Evolutionary conservation across 129 eudicot species (phyloP), one percentile per base, ranked within the genome.

Genomic region (Lonicera japonica): DNA sequence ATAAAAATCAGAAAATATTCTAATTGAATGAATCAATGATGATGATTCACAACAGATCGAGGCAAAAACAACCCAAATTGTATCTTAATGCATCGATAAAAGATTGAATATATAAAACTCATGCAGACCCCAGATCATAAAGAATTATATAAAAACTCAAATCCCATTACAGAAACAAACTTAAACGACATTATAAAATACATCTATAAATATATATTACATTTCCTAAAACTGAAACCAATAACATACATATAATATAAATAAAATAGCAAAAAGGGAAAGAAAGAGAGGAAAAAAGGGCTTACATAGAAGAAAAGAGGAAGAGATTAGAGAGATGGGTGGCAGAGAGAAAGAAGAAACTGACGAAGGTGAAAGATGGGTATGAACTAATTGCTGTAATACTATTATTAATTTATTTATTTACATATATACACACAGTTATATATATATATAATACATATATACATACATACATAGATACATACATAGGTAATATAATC

Each of bases 321-420:
- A 66, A 68, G 72, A n/a, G n/a, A n/a, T n/a, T n/a, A n/a, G n/a
- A 70, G 67, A 72, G 83, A 78, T 62, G 78, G 72, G 84, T 79
- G 85, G 79, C 92, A 81, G 74, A 29, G 36, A 75, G 68, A 76
- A 71, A 75, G 78, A 68, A 76, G 80, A 78, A 72, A 77, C 58
- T 59, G 88, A 70, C 59, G 65, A 78, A 82, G 76, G 75, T 74
- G 81, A 79, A 72, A 82, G 90, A 75, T 77, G 85, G 83, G 73
- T 63, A 70, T 70, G 71, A 79, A 73, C 62, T 54, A 60, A 47
- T 47, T 46, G 6, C 0, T 56, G 34, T 41, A 24, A 22, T 18
- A 12, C 21, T 3, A 69, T 62, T 56, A 5, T 38, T 24, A 34
- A 25, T 34, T 17, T 13, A 61, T 7, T 47, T 20, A 25, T 15